A percentile compares a stretch with the other conserved stretches of the same genome.
Conservation (phyloP, 1,139 yeast species). For the Debaryomyces sp. region DNA sequence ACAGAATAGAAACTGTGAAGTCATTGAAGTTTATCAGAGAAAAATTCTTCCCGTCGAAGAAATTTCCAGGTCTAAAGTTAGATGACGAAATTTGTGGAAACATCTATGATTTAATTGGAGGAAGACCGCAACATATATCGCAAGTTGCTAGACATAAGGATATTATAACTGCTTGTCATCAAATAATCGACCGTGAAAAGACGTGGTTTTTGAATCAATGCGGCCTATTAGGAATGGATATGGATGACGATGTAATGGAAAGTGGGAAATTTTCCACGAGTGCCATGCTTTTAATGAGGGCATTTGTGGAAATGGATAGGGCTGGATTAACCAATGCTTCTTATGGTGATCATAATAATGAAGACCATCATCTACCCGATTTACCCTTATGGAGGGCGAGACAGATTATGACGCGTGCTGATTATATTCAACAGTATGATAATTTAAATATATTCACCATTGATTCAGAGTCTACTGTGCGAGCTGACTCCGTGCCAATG, state of each 20-base stretch:
- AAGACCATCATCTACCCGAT: slow-evolving; percentile 65
- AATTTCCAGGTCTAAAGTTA: slow-evolving; percentile 37
- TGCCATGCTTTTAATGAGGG: slow-evolving; percentile 76
- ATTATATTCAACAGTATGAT: slow-evolving; percentile 75
- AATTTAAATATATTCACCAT: slow-evolving; percentile 77
- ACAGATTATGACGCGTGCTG: slow-evolving; percentile 84
- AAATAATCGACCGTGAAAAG: slow-evolving; percentile 75
- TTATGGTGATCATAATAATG: slow-evolving; percentile 18
- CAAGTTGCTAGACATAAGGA: slow-evolving; percentile 71
- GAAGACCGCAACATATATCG: slow-evolving; percentile 80
- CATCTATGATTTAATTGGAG: slow-evolving; percentile 75
- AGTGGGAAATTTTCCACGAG: slow-evolving; percentile 76
- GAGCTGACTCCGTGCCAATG: slow-evolving; percentile 86
- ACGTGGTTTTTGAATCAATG: slow-evolving; percentile 87
- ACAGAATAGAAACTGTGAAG: slow-evolving; percentile 55
- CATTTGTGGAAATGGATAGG: slow-evolving; percentile 70
- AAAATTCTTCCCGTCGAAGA: slow-evolving; percentile 37
- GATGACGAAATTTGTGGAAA: slow-evolving; percentile 48
- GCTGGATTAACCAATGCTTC: slow-evolving; percentile 32
- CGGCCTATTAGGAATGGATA: slow-evolving; percentile 70
- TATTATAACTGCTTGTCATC: slow-evolving; percentile 65
- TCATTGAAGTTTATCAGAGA: slow-evolving; percentile 60
- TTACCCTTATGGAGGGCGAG: slow-evolving; percentile 83
- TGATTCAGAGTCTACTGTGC: slow-evolving; percentile 71
- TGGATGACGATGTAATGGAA: slow-evolving; percentile 93